phyloP scores from a whole-genome alignment of 305 asterid genomes.

The Plantago coronopus region DNA sequence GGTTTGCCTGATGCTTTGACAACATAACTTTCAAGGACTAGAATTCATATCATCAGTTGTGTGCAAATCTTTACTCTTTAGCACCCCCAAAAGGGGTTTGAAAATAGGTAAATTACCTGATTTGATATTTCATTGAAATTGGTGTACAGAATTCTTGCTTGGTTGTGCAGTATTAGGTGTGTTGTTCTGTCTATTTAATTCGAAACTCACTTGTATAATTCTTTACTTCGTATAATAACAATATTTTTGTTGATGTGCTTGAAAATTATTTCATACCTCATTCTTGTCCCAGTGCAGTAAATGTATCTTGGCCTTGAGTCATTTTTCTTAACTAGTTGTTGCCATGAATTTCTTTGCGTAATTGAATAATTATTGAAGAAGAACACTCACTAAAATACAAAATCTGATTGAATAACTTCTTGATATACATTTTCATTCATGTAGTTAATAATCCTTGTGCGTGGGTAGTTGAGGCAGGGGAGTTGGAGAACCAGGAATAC shows the following conservation, averaged over 20 bases:
- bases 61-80: conserved; percentile 3
- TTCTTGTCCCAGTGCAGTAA: neutral
- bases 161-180: conserved; percentile 8
- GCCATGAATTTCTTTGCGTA: neutral
- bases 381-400: neutral
- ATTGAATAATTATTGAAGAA: neutral
- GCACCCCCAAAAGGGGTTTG: neutral
- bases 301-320: neutral
- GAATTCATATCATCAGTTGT: conserved; percentile 4
- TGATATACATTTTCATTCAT: too few species aligned
- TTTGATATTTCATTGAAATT: conserved; percentile 12
- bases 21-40: conserved; percentile 31
- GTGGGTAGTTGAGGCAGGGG: too few species aligned
- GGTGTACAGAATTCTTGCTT: neutral
- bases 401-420: neutral
- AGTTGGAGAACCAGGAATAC: neutral
- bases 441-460: too few species aligned
- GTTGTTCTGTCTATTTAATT: neutral
- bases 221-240: conserved; percentile 15
- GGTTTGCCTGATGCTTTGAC: conserved; percentile 90
- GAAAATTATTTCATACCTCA: neutral
- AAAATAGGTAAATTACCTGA: neutral
- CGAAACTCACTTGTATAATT: conserved; percentile 11
- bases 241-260: neutral
- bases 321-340: neutral